These are phyloP conservation scores for Penicillium cataractarum DNA, from an alignment of 495 filamentous ascomycete genomes.

Conservation along the genomic window DNA sequence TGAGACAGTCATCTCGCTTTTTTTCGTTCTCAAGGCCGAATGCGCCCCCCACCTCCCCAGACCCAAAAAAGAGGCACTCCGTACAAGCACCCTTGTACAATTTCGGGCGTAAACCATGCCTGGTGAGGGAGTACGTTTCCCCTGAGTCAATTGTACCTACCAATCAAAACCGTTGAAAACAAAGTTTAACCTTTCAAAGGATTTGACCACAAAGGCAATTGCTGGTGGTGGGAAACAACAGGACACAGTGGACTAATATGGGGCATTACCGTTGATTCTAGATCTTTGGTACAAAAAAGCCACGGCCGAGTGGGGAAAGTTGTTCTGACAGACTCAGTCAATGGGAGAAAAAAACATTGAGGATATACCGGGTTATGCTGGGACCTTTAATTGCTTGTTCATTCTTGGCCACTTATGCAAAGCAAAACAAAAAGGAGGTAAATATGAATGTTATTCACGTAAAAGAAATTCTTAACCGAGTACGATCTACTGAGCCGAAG, in stretches of 20 bases:
- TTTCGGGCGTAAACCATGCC: not conserved
- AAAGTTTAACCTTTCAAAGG: not conserved
- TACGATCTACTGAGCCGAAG: not conserved
- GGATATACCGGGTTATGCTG: not conserved
- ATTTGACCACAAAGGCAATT: not conserved
- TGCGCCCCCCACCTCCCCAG: not conserved
- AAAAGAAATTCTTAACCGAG: not conserved
- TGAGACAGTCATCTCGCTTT: conserved; percentile 3
- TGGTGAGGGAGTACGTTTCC: not conserved
- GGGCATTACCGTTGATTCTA: not conserved
- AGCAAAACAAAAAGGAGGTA: too few species aligned
- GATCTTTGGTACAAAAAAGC: not conserved
- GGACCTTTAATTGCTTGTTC: not conserved
- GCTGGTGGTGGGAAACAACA: not conserved
- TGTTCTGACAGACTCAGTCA: conserved; percentile 1
- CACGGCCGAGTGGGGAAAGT: not conserved
- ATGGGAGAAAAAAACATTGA: not conserved
- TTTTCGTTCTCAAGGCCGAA: not conserved
- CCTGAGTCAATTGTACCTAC: not conserved
- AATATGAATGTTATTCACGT: too few species aligned
- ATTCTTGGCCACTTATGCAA: not conserved
- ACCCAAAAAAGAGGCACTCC: not conserved
- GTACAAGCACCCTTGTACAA: not conserved
- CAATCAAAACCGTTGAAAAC: not conserved
- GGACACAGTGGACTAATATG: not conserved